Evolutionary conservation across 306 rosid species (phyloP).

Genomic region (Purshia tridentata): DNA sequence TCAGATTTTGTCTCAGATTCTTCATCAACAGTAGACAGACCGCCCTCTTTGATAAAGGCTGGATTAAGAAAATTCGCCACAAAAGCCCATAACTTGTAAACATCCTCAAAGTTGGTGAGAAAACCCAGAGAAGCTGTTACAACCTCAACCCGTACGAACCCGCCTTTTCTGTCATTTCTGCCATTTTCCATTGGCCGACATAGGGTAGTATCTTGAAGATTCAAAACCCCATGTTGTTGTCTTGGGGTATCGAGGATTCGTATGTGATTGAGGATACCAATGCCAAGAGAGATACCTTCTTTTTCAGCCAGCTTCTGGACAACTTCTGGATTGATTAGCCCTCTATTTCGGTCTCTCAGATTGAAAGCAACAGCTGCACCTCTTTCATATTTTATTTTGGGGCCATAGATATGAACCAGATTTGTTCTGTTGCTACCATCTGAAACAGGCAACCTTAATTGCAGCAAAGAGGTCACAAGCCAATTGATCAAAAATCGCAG

Average conservation of each 20-base stretch:
- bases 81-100: conserved; percentile 89
- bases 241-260: conserved; percentile 58
- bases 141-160: conserved; percentile 75
- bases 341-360: conserved; percentile 62
- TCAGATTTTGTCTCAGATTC: conserved; percentile 51
- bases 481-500: conserved; percentile 88
- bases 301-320: conserved; percentile 93
- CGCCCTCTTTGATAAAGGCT: conserved; percentile 53
- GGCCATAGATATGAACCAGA: conserved; percentile 87
- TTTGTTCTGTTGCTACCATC: conserved; percentile 44
- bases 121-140: conserved; percentile 87
- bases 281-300: conserved; percentile 83
- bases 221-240: conserved; percentile 43
- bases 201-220: conserved; percentile 60
- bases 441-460: conserved; percentile 57
- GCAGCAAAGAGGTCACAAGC: conserved; percentile 89
- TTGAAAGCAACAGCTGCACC: conserved; percentile 98
- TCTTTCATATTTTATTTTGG: conserved; percentile 90
- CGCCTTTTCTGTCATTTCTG: conserved; percentile 51
- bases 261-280: conserved; percentile 86
- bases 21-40: conserved; percentile 77
- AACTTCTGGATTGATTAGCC: conserved; percentile 74
- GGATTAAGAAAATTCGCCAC: conserved; percentile 87
- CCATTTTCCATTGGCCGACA: conserved; percentile 82
- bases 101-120: conserved; percentile 91